phyloP scores from a whole-genome alignment of 805 yeast genomes.

The Wickerhamiella allomyrinae region DNA sequence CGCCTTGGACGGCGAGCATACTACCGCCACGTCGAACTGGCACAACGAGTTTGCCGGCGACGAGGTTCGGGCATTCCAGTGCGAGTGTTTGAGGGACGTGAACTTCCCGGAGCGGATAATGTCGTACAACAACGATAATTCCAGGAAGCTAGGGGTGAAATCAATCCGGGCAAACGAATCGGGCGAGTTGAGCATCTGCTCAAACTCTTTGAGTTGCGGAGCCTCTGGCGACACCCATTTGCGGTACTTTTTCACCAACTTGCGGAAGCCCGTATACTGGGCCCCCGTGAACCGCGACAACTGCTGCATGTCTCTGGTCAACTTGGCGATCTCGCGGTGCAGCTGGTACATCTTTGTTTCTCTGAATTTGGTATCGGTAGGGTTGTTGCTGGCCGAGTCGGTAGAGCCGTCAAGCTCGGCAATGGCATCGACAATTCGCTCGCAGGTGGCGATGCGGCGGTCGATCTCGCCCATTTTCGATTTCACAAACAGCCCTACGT shows the following conservation, averaged over 20 bases:
- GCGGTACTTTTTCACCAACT: conserved; percentile 55
- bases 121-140: conserved; percentile 41
- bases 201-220: conserved; percentile 13
- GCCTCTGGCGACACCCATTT: conserved; percentile 30
- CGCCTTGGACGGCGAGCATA: conserved; percentile 24
- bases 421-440: conserved; percentile 25
- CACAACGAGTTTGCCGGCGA: conserved; percentile 7
- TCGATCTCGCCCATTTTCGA: conserved; percentile 59
- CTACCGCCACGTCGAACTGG: conserved; percentile 25
- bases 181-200: conserved; percentile 29
- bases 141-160: conserved; percentile 45
- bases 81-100: not conserved
- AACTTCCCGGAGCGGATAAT: conserved; percentile 26
- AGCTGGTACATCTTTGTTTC: conserved; percentile 14
- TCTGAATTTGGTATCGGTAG: not conserved
- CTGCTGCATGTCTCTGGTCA: conserved; percentile 42
- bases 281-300: conserved; percentile 56
- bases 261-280: conserved; percentile 58
- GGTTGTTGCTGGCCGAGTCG: not conserved
- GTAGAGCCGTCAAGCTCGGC: conserved; percentile 10
- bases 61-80: not conserved
- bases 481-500: conserved; percentile 42
- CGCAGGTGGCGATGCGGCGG: conserved; percentile 32
- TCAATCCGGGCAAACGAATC: conserved; percentile 48
- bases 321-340: conserved; percentile 29